Evolutionary conservation across 2,329 filamentous ascomycete genomes (phyloP).

Genomic region (Dactylellina haptotyla): DNA sequence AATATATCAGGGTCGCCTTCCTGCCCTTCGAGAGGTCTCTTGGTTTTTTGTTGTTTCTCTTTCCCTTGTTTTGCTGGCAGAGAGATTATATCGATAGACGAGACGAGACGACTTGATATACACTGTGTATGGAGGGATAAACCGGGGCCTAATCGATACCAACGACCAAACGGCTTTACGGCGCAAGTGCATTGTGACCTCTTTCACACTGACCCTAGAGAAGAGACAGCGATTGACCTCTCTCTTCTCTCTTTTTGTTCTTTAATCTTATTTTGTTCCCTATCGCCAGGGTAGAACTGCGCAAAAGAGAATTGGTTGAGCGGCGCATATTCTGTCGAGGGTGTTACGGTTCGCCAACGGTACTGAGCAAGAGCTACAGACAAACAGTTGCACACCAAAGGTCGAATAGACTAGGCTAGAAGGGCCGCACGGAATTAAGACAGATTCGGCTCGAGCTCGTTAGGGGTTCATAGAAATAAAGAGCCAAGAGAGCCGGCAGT

Average conservation of each 20-base stretch:
- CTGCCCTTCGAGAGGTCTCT: constrained; percentile 10
- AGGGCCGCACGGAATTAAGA: constrained; percentile 40
- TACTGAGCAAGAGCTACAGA: neutral
- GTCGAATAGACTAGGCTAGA: neutral
- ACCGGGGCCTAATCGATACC: constrained; percentile 27
- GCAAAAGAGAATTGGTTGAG: neutral
- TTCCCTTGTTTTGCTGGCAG: constrained; percentile 28
- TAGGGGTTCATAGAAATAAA: neutral
- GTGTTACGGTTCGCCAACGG: neutral
- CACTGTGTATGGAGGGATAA: constrained; percentile 19
- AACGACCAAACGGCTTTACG: constrained; percentile 19
- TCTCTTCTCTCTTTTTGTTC: neutral
- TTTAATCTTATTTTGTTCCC: neutral
- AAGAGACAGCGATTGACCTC: neutral
- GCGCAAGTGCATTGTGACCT: neutral
- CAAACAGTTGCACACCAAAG: constrained; percentile 15
- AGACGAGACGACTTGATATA: constrained; percentile 18
- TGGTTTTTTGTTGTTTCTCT: constrained; percentile 24
- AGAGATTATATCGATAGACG: constrained; percentile 40
- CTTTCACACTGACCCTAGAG: neutral
- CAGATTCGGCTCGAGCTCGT: constrained; percentile 9
- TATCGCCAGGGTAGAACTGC: too few relatives aligned
- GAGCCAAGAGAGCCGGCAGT: constrained; percentile 4
- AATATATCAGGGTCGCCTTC: constrained; percentile 50
- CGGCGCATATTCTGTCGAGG: neutral